These are phyloP conservation scores for Fusarium xylarioides DNA, from an alignment of 2,329 filamentous ascomycete genomes.

Conservation along the genomic window DNA sequence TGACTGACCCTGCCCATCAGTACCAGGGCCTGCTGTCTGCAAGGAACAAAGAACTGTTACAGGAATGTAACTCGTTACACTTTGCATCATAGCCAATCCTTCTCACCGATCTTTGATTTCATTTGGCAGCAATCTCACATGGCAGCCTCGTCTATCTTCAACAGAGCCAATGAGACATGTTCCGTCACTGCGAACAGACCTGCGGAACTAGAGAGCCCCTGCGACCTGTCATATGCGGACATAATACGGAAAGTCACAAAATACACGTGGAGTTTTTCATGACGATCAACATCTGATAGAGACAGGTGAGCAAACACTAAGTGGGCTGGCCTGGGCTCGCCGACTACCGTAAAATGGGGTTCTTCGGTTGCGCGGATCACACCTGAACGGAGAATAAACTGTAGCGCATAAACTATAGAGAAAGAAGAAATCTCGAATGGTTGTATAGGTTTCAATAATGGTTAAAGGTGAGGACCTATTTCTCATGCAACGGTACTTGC, in stretches of 20 bases:
- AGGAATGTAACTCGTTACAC: not conserved
- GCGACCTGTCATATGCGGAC: not conserved
- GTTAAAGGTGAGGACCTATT: not conserved
- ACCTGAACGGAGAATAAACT: not conserved
- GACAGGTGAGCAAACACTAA: not conserved
- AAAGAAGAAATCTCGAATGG: not conserved
- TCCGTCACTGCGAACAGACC: not conserved
- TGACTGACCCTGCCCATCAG: not conserved
- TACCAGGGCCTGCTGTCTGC: not conserved
- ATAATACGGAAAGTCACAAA: not conserved
- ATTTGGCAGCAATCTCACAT: not conserved
- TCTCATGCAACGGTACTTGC: not conserved
- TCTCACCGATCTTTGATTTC: not conserved
- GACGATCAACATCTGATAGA: not conserved
- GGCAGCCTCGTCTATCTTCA: not conserved
- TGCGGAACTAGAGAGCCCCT: not conserved
- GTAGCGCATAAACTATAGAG: not conserved
- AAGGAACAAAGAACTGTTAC: not conserved
- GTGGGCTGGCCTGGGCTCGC: not conserved
- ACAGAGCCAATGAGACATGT: not conserved
- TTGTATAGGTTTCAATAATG: not conserved
- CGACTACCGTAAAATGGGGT: not conserved
- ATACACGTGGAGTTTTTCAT: not conserved
- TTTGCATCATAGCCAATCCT: not conserved
- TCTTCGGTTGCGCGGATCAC: not conserved